These are phyloP conservation scores for Epichloe festucae DNA, from an alignment of 2,329 filamentous ascomycete species.

Conservation along the genomic window DNA sequence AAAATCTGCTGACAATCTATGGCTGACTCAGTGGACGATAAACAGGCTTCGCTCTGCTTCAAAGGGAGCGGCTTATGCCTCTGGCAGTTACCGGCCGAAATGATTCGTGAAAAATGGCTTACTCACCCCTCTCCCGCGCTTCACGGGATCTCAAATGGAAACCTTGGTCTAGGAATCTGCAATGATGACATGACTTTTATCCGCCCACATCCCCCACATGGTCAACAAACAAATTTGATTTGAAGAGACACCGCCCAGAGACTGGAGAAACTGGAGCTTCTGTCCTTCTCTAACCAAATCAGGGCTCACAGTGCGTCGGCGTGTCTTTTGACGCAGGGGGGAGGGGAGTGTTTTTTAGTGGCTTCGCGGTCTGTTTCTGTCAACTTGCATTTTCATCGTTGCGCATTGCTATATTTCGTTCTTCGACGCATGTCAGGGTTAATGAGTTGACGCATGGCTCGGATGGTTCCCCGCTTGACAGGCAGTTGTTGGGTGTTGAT, in stretches of 20 bases:
- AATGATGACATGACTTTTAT: background rate
- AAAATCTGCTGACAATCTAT: conserved; percentile 56
- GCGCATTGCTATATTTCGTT: conserved; percentile 29
- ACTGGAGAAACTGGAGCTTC: background rate
- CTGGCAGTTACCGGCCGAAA: conserved; percentile 24
- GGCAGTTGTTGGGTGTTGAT: conserved; percentile 6
- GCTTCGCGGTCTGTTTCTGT: conserved; percentile 8
- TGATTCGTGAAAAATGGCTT: conserved; percentile 16
- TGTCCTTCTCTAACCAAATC: background rate
- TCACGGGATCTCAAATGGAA: conserved; percentile 6
- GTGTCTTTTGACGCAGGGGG: background rate
- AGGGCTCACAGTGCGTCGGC: background rate
- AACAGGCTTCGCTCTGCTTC: conserved; percentile 78
- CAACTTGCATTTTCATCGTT: conserved; percentile 15
- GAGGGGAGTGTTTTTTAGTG: background rate
- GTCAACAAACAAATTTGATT: background rate
- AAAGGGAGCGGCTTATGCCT: conserved; percentile 46
- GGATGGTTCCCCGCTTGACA: conserved; percentile 17
- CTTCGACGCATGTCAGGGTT: conserved; percentile 26
- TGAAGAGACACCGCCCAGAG: background rate
- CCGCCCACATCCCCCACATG: background rate
- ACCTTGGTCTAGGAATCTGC: background rate
- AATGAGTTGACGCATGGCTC: conserved; percentile 25
- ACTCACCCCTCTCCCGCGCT: conserved; percentile 3
- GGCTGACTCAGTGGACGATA: conserved; percentile 74